phyloP scores from a whole-genome alignment of 2,329 filamentous ascomycete species.

The Cadophora malorum region DNA sequence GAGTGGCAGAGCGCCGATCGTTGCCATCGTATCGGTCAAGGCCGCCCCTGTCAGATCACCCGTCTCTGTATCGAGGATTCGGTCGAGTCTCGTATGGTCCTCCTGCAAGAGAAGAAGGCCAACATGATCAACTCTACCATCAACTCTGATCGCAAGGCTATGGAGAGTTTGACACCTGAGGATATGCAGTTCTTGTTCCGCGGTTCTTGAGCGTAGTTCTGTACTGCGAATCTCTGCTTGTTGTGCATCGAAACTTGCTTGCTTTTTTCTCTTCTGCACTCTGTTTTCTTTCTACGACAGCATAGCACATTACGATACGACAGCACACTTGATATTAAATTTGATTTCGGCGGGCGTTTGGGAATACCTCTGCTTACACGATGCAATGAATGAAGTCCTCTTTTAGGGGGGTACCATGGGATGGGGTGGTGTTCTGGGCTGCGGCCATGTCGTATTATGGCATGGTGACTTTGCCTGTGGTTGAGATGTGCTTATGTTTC shows the following conservation, averaged over 20 bases:
- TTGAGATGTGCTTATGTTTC: neutral
- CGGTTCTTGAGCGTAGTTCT: conserved; percentile 50
- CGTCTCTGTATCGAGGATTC: conserved; percentile 96
- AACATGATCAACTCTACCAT: conserved; percentile 98
- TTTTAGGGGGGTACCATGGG: neutral
- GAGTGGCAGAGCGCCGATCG: conserved; percentile 98
- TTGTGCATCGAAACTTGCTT: neutral
- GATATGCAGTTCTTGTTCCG: conserved; percentile 98
- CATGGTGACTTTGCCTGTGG: neutral
- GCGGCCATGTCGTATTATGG: too few species aligned
- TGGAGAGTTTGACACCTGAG: conserved; percentile 88
- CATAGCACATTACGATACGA: neutral
- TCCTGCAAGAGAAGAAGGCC: conserved; percentile 97
- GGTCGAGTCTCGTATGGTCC: conserved; percentile 93
- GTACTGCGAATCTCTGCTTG: neutral
- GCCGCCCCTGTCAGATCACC: conserved; percentile 91
- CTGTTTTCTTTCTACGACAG: neutral
- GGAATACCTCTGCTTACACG: conserved; percentile 12
- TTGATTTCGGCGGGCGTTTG: conserved; percentile 6
- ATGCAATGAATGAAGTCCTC: neutral
- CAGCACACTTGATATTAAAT: conserved; percentile 7
- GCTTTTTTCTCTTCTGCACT: neutral
- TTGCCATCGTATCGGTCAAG: conserved; percentile 94
- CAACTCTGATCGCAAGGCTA: conserved; percentile 87
- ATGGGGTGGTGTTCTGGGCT: conserved; percentile 1